Evolutionary conservation across 129 eudicot genomes (phyloP), one percentile per base, ranked within the genome.

Genomic region (Flaveria sonorensis): DNA sequence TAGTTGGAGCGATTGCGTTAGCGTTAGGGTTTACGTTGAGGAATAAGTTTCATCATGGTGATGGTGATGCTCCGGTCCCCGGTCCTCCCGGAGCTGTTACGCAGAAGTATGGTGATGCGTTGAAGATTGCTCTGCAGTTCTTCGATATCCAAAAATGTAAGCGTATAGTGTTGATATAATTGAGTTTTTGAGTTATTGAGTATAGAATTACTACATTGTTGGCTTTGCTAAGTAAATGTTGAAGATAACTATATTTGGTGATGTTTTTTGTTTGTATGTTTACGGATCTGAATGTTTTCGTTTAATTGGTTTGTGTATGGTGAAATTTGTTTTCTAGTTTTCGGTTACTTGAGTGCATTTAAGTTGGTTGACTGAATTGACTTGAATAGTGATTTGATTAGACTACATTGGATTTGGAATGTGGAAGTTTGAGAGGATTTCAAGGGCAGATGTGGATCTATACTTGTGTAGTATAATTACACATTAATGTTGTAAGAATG

Each of bases 21-120:
- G 89, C 86, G 10, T 26, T 89, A 45, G 83, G 76, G 51, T 42
- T 89, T 48, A 59, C 74, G 7, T 70, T 85, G 55, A 77, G 73
- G 71, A 83, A 79, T 59, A 89, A 86, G 51, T 81, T 81, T 46
- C 65, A 81, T n/a, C 69, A 74, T 7, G 55, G 50, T 45, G 83
- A 20, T 5, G 71, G 45, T 19, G 76, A 45, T 68, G 63, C 60
- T 52, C 79, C 83, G 3, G 92, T 90, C 77, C 92, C 96, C 0
- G 95, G 98, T 36, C 89, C 96, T 40, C 98, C 98, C 3, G 98
- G 96, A n/a, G 84, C 92, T 59, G 76, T 87, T 45, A 74, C 80
- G 21, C 74, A 86, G 84, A 88, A 87, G 48, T 93, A 93, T 28
- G 87, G 92, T 0, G 95, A 90, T 76, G 95, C 98, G 72, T 85